A percentile compares a stretch with the other conserved stretches of the same genome.
phyloP scores from a whole-genome alignment of 495 filamentous ascomycete genomes.

The Aspergillus funiculosus region DNA sequence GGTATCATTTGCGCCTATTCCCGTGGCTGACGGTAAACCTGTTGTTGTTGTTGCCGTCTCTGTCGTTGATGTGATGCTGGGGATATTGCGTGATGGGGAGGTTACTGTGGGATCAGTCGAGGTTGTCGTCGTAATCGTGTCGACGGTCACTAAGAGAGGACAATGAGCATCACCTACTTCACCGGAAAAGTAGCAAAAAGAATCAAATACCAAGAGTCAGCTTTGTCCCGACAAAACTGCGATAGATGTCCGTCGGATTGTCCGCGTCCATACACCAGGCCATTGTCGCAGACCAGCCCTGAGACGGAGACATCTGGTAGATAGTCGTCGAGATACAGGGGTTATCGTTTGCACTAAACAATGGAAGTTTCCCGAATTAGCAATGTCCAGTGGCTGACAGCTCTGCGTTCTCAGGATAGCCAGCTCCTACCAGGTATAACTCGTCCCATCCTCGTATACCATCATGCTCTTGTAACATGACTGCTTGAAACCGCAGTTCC shows the following conservation, averaged over 20 bases:
- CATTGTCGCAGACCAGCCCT: constrained; percentile 4
- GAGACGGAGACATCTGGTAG: neutral
- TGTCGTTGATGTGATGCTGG: neutral
- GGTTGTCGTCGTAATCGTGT: neutral
- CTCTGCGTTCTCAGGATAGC: neutral
- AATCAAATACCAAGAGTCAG: neutral
- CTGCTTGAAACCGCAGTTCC: constrained; percentile 1
- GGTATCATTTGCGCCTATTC: too few species aligned
- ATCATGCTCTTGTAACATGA: neutral
- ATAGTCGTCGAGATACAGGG: constrained; percentile 2
- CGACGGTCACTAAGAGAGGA: neutral
- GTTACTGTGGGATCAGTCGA: neutral
- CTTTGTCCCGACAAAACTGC: constrained; percentile 6
- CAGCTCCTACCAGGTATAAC: neutral
- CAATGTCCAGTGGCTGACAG: neutral
- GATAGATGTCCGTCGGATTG: neutral
- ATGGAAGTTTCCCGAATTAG: neutral
- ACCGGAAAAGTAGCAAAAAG: neutral
- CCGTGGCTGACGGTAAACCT: neutral
- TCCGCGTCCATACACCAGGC: constrained; percentile 6
- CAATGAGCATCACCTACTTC: neutral
- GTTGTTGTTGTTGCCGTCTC: neutral
- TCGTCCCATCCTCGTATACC: constrained; percentile 3
- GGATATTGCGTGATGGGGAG: neutral
- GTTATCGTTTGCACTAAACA: neutral